Evolutionary conservation across 1,284 basidiomycete genomes (phyloP).

Genomic region (Pascua guehoae): DNA sequence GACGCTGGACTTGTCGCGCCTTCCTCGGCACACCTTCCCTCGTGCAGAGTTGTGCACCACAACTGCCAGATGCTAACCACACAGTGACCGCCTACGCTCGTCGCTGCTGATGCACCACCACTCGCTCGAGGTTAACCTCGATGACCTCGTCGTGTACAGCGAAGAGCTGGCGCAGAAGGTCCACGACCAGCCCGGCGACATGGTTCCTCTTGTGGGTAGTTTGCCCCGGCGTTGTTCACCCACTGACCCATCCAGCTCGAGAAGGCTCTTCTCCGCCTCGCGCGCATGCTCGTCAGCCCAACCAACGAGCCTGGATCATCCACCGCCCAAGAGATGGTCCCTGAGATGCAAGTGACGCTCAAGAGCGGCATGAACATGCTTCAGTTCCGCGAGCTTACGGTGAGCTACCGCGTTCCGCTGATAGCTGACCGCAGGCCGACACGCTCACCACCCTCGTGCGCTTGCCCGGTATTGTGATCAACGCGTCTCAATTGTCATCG

Average conservation of each 20-base stretch:
- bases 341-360: conserved; percentile 84
- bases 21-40: no score
- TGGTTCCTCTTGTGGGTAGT: conserved; percentile 71
- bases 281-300: conserved; percentile 74
- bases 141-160: conserved; percentile 85
- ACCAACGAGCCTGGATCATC: conserved; percentile 51
- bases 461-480: conserved; percentile 97
- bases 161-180: conserved; percentile 89
- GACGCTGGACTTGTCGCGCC: not conserved
- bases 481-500: conserved; percentile 87
- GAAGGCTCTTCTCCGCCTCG: conserved; percentile 75
- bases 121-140: conserved; percentile 86
- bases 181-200: conserved; percentile 82
- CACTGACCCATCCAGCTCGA: conserved; percentile 63
- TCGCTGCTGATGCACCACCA: conserved; percentile 88
- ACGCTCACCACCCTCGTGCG: conserved; percentile 95
- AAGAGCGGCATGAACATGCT: conserved; percentile 85
- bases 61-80: conserved; percentile 5
- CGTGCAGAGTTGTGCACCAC: no score
- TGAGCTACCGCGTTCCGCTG: conserved; percentile 27
- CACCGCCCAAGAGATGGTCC: conserved; percentile 57
- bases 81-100: conserved; percentile 81
- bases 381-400: conserved; percentile 88
- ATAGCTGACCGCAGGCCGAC: conserved; percentile 58
- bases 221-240: not conserved